Conservation (phyloP, 192 early-diverging fungal species). For the Podila epigama region DNA sequence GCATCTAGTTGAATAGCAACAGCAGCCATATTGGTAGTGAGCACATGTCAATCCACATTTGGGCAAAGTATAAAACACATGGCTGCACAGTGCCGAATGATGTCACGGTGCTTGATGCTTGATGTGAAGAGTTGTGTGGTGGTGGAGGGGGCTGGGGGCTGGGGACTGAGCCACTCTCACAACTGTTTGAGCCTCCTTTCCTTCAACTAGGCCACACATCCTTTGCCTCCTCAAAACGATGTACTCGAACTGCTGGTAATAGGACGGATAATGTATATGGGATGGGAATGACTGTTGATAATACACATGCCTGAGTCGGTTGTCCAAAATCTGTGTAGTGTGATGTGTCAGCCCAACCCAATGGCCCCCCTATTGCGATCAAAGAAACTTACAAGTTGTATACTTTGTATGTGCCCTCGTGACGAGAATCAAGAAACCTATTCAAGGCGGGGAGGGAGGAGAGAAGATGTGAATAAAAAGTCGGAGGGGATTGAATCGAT, state of each 20-base stretch:
- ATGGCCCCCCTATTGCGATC: background rate
- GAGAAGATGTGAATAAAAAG: background rate
- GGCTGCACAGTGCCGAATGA: background rate
- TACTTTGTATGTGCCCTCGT: constrained; percentile 62
- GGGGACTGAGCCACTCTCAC: too few relatives aligned
- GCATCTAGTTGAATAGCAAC: constrained; percentile 53
- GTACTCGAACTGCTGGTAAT: too few relatives aligned
- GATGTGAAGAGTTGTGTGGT: too few relatives aligned
- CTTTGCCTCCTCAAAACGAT: too few relatives aligned
- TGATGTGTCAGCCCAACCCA: background rate
- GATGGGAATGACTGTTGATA: too few relatives aligned
- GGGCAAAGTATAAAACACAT: background rate
- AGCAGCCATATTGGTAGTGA: too few relatives aligned
- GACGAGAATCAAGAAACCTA: constrained; percentile 62
- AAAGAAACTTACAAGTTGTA: constrained; percentile 71
- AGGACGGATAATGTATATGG: too few relatives aligned
- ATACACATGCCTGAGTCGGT: too few relatives aligned
- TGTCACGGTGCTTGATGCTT: background rate
- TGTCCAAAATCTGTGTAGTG: background rate
- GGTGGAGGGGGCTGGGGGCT: too few relatives aligned
- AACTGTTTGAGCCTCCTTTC: too few relatives aligned
- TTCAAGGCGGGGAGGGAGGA: background rate
- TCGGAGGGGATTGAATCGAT: background rate
- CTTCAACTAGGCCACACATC: too few relatives aligned
- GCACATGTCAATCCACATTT: too few relatives aligned